Percentiles rank a stretch among this genome's conserved stretches.
Evolutionary conservation across 306 rosid species (phyloP).

Genomic region (Trifolium repens): DNA sequence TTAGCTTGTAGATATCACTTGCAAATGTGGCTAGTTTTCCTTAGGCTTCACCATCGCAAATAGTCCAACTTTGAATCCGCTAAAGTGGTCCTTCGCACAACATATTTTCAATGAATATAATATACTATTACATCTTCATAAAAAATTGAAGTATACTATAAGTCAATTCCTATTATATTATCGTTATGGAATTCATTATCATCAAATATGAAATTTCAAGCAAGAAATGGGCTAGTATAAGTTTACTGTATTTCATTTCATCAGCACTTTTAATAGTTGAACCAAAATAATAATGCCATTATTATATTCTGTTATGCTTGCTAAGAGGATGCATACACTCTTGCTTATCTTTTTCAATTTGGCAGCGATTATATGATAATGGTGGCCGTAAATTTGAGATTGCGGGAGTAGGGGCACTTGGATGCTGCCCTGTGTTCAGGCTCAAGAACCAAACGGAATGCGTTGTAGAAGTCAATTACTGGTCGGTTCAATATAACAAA

Average conservation of each 20-base stretch:
- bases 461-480: conserved; percentile 49
- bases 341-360: neutral
- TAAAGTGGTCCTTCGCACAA: neutral
- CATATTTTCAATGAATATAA: neutral
- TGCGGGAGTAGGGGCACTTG: conserved; percentile 61
- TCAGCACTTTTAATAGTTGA: neutral
- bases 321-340: neutral
- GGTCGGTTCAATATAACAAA: conserved; percentile 55
- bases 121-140: too few species aligned
- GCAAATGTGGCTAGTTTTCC: too few species aligned
- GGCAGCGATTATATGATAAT: conserved; percentile 61
- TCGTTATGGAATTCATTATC: too few species aligned
- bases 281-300: neutral
- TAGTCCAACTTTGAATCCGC: neutral
- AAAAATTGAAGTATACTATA: too few species aligned
- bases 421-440: conserved; percentile 74
- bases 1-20: too few species aligned
- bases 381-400: conserved; percentile 77
- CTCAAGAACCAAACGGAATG: conserved; percentile 57
- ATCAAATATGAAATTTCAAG: neutral
- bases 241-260: neutral
- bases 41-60: too few species aligned
- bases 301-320: neutral
- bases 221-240: too few species aligned
- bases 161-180: neutral